Evolutionary conservation across 1,284 basidiomycete species (phyloP).

Genomic region (Puccinia triticina): DNA sequence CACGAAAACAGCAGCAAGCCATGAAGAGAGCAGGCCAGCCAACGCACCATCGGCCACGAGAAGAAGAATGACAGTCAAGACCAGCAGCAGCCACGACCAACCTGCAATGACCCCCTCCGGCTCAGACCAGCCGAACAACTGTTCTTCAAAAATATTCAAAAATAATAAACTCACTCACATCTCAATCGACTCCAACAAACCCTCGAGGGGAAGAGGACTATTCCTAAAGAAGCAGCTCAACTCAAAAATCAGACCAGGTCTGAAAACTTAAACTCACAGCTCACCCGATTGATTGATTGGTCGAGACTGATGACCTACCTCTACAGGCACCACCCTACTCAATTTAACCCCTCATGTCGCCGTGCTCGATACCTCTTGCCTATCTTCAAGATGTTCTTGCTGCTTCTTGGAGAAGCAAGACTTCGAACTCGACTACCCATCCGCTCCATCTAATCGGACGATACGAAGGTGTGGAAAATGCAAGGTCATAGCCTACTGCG

Average conservation of each 20-base stretch:
- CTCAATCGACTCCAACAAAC: slow-evolving; percentile 5
- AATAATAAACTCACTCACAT: neutral
- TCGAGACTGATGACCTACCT: neutral
- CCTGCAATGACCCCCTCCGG: neutral
- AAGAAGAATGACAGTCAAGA: neutral
- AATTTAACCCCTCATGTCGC: slow-evolving; percentile 68
- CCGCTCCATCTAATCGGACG: slow-evolving; percentile 3
- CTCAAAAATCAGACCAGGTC: slow-evolving; percentile 31
- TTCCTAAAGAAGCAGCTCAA: slow-evolving; percentile 6
- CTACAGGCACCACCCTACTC: slow-evolving; percentile 68
- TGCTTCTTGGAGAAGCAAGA: slow-evolving; percentile 65
- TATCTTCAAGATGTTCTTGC: slow-evolving; percentile 70
- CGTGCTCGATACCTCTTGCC: slow-evolving; percentile 69
- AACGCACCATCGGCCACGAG: neutral
- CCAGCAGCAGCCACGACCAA: neutral
- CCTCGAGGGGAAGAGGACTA: slow-evolving; percentile 4
- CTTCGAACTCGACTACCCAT: slow-evolving; percentile 52
- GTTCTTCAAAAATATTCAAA: slow-evolving; percentile 9
- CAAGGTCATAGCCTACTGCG: slow-evolving; percentile 72
- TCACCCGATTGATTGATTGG: neutral
- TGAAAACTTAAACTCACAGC: neutral
- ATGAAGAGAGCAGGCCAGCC: neutral
- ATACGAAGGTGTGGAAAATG: slow-evolving; percentile 73
- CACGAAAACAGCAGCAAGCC: neutral
- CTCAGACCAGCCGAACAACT: neutral